Base-by-base conservation (phyloP, 306 rosid species). In the Prunus davidiana region DNA sequence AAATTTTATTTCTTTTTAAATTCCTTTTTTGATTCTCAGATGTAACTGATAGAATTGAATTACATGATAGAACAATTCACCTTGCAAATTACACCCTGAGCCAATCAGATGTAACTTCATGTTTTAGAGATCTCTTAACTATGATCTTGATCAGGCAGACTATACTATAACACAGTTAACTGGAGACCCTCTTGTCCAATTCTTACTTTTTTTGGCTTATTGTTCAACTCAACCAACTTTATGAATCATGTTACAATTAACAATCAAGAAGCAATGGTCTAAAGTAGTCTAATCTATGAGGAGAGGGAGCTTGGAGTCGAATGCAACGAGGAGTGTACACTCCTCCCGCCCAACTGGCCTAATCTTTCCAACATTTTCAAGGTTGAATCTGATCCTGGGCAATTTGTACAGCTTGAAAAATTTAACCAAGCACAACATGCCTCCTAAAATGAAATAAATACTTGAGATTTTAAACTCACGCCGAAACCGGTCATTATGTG, bases 21-120 rank as follows among this genome's bases (percentile, higher is more conserved):
- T 82, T 81, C 80, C 80, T 77, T 80, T 80, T 73, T 76, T 71
- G 56, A 71, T 64, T 79, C 70, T 41, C 75, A 83, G 92, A 88
- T 91, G 92, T 89, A 91, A 91, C 87, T 80, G 89, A 80, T 84
- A 89, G 93, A 83, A 83, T 82, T 88, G 79, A 87, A 86, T 89
- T 84, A 83, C 90, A 89, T 83, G 85, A 91, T 85, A 86, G 81
- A 81, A 85, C 86, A 78, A 76, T 80, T 84, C 82, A 82, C 83
- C 76, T 76, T 80, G 76, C 75, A 74, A 73, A 73, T 72, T 71
- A 18, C 34, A 5, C 50, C 34, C 41, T 45, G 38, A 3, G 38
- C 27, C n/a, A 30, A 27, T 49, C 24, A 2, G 67, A 57, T 16
- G 67, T 6, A 62, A 62, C 41, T 27, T 27, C 56, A 28, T 62